Evolutionary conservation across 345 rosid species (phyloP).

Genomic region (Anastatica hierochuntica): DNA sequence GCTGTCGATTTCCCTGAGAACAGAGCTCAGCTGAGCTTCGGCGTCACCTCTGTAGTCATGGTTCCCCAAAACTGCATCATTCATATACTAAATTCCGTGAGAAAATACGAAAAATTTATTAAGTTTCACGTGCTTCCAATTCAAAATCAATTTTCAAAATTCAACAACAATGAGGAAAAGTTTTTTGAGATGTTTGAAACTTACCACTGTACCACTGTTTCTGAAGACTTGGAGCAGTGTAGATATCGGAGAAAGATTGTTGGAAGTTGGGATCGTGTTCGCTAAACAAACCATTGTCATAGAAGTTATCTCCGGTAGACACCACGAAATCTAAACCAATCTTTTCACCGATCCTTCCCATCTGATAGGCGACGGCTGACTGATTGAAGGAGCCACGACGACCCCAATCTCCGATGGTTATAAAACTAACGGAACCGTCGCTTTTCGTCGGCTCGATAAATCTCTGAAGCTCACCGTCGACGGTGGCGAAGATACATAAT

Average conservation of each 20-base stretch:
- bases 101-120: not conserved
- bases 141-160: no score
- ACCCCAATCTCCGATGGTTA: slow-evolving; percentile 87
- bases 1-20: slow-evolving; percentile 40
- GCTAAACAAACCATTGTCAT: slow-evolving; percentile 55
- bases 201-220: slow-evolving; percentile 72
- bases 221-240: slow-evolving; percentile 61
- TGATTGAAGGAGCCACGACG: slow-evolving; percentile 63
- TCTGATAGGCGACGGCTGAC: slow-evolving; percentile 62
- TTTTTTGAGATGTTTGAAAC: not conserved
- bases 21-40: slow-evolving; percentile 51
- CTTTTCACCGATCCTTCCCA: slow-evolving; percentile 65
- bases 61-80: slow-evolving; percentile 50
- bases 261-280: slow-evolving; percentile 43
- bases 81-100: not conserved
- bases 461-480: slow-evolving; percentile 38
- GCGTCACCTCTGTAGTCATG: slow-evolving; percentile 78
- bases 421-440: slow-evolving; percentile 47
- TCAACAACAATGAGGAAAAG: no score
- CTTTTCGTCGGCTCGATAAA: slow-evolving; percentile 39
- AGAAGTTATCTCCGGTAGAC: slow-evolving; percentile 84
- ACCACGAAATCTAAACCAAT: slow-evolving; percentile 59
- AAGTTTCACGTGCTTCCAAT: no score
- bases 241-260: slow-evolving; percentile 58
- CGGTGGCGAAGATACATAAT: slow-evolving; percentile 1